These are phyloP conservation scores for Penicillium atrosanguineum DNA, from an alignment of 495 filamentous ascomycete species.

Conservation along the genomic window DNA sequence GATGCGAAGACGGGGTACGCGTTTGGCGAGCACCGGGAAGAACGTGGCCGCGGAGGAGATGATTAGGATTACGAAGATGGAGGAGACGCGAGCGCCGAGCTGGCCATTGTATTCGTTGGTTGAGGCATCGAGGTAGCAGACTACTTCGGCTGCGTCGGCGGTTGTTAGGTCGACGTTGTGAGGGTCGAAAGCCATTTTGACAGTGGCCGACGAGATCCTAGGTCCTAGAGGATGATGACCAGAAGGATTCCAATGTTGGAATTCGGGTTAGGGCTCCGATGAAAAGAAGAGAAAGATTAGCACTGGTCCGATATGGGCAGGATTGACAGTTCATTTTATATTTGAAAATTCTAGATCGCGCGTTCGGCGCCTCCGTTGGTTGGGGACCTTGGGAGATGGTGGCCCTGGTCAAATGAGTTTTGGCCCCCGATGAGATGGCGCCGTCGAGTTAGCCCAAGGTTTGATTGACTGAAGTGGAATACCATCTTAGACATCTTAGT, in stretches of 20 bases:
- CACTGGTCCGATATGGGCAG: constrained; percentile 2
- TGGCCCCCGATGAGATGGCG: constrained; percentile 11
- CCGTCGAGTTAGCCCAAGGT: not conserved
- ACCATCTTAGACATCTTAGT: not conserved
- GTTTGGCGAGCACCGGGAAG: constrained; percentile 63
- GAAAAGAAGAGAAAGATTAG: not conserved
- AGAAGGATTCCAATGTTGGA: no score
- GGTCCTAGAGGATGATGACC: not conserved
- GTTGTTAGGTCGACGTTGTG: constrained; percentile 39
- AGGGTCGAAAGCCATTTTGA: constrained; percentile 35
- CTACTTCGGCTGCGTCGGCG: constrained; percentile 29
- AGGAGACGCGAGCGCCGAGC: constrained; percentile 41
- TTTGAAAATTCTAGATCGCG: not conserved
- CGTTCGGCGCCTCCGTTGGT: constrained; percentile 13
- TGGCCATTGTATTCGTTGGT: constrained; percentile 45
- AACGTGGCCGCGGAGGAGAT: constrained; percentile 47
- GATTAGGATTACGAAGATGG: constrained; percentile 46
- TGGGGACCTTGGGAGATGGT: constrained; percentile 26
- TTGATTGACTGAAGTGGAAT: not conserved
- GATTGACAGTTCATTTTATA: constrained; percentile 21
- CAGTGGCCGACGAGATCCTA: not conserved
- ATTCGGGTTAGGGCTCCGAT: no score
- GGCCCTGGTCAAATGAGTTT: constrained; percentile 3
- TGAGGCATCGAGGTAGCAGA: constrained; percentile 35
- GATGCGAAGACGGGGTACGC: constrained; percentile 53